Base-by-base conservation (phyloP, 2,329 filamentous ascomycete species). In the Venturia asperata region DNA sequence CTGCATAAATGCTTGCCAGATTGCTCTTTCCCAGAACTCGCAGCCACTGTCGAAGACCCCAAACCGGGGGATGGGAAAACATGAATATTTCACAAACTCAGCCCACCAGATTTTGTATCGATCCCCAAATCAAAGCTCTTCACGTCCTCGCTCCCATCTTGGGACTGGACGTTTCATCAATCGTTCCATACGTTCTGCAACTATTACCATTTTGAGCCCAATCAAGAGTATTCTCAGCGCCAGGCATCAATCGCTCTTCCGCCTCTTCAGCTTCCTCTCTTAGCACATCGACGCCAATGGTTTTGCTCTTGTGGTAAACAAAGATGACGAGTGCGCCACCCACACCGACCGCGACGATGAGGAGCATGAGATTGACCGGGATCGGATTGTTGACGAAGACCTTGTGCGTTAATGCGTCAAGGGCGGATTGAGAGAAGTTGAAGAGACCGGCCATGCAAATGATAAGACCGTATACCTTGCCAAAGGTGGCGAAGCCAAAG, bases 401-500 rank as follows among this genome's bases (percentile, higher is more conserved):
- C 65, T 84, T 80, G 72, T 95, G 90, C 49, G 92, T 91, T 43
- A 93, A 74, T 30, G 87, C 85, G 74, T 96, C 92, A 42, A 96
- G 80, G 0, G 84, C 91, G 5, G 87, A 88, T 77, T 96, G 91
- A 0, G 85, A 85, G 72, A 97, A 92, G 76, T 95, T 96, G 71
- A 92, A 82, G 0, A 96, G 74, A 0, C 92, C 92, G 0, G 91
- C 88, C 1, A 94, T 78, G 75, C 90, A 95, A 70, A 96, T 96
- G 69, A 96, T 89, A 24, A 92, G 82, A 13, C 92, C 92, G 75
- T 96, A 96, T n/a, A 97, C 91, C 66, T 90, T 96, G 58, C 92
- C 92, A 70, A 96, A 96, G 0, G 91, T 96, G 67, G 87, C 75
- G 77, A 96, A 96, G 19, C 92, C 92, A 74, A 96, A 96, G 43